Conservation (phyloP, 371 early-diverging fungal species). For the Mucor saturninus region DNA sequence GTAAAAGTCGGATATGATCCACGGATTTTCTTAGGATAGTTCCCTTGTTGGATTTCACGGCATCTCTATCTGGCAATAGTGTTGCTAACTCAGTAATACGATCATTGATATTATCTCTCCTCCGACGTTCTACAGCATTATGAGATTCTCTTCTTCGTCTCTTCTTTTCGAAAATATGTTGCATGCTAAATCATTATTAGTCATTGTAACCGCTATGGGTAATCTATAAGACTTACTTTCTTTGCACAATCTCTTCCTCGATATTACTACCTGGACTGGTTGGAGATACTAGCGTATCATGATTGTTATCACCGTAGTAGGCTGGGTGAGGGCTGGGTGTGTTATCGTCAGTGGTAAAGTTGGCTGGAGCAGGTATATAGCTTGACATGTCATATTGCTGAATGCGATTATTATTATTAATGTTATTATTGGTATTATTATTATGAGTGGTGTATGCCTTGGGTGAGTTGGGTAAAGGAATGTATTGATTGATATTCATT, state of each 20-base stretch:
- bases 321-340: constrained; percentile 14
- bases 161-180: constrained; percentile 42
- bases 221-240: constrained; percentile 34
- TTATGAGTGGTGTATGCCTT: constrained; percentile 1
- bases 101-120: constrained; percentile 96
- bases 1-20: constrained; percentile 80
- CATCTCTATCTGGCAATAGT: constrained; percentile 52
- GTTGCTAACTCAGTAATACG: constrained; percentile 71
- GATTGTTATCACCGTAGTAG: constrained; percentile 13
- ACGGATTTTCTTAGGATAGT: constrained; percentile 84
- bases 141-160: constrained; percentile 42
- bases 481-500: constrained; percentile 15
- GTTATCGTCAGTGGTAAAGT: background rate
- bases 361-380: constrained; percentile 28
- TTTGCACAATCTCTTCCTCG: constrained; percentile 45
- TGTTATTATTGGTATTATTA: too few relatives aligned
- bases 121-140: constrained; percentile 81
- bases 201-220: background rate
- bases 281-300: constrained; percentile 26
- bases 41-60: constrained; percentile 79
- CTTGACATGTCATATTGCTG: constrained; percentile 26
- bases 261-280: constrained; percentile 31
- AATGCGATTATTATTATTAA: background rate
- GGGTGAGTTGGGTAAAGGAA: constrained; percentile 19
- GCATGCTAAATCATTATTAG: constrained; percentile 25